Conservation (phyloP, 2,329 filamentous ascomycete genomes). For the Neospermospora avenae region DNA sequence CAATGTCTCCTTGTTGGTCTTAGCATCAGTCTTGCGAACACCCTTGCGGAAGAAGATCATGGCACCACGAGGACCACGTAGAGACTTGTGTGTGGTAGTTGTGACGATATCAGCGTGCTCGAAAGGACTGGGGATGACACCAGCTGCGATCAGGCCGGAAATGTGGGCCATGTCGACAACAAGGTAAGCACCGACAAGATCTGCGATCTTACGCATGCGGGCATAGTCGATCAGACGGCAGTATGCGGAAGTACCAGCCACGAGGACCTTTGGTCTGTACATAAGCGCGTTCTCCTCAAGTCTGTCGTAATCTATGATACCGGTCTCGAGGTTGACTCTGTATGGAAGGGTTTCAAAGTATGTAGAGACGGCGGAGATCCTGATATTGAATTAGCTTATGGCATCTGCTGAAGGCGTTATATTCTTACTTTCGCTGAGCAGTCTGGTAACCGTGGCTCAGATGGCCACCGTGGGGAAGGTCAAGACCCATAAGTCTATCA, state of each 20-base stretch:
- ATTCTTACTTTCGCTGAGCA: constrained; percentile 76
- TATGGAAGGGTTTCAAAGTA: constrained; percentile 99
- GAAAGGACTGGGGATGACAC: constrained; percentile 92
- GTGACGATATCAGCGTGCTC: constrained; percentile 92
- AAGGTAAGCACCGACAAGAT: constrained; percentile 90
- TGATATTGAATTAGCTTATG: constrained; percentile 18
- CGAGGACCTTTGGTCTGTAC: constrained; percentile 93
- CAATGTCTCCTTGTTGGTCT: constrained; percentile 82
- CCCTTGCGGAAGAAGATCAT: constrained; percentile 99
- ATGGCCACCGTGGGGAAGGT: constrained; percentile 94
- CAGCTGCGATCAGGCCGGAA: constrained; percentile 88
- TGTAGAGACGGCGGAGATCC: constrained; percentile 94
- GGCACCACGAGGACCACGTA: constrained; percentile 92
- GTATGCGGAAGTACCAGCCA: constrained; percentile 97
- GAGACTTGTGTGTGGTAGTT: constrained; percentile 98
- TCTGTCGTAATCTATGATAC: constrained; percentile 94
- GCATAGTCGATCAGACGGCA: constrained; percentile 96
- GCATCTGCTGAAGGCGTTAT: background rate
- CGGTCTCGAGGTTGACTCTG: constrained; percentile 82
- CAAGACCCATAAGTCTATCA: constrained; percentile 95
- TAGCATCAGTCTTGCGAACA: constrained; percentile 82
- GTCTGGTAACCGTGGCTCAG: constrained; percentile 98
- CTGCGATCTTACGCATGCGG: constrained; percentile 93
- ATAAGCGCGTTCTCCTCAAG: constrained; percentile 86
- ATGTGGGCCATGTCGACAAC: constrained; percentile 99